Percentiles rank a stretch among this genome's conserved stretches.
These are phyloP conservation scores for Stentor roeselii DNA, from an alignment of 73 alveolate genomes.

Conservation along the genomic window DNA sequence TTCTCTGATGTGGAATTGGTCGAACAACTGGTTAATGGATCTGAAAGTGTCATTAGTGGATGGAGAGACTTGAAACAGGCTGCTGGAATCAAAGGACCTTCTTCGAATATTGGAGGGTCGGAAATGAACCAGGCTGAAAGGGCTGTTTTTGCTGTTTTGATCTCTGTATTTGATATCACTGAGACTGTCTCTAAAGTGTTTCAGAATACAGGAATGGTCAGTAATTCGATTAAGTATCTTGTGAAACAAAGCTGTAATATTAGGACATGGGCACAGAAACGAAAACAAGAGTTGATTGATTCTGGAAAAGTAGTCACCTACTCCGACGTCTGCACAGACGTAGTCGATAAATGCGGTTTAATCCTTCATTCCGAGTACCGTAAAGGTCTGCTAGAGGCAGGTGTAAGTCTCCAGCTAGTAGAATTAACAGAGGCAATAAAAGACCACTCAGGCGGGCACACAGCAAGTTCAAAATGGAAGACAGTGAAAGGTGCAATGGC, in stretches of 20 bases:
- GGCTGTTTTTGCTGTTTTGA: conserved; percentile 23
- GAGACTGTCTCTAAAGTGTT: background rate
- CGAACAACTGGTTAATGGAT: background rate
- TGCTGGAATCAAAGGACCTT: background rate
- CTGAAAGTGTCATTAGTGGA: background rate
- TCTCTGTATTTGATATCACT: background rate
- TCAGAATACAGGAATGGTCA: background rate
- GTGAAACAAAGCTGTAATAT: background rate
- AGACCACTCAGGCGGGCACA: conserved; percentile 14
- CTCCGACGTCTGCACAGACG: background rate
- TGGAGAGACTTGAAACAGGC: conserved; percentile 8
- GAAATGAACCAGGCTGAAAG: conserved; percentile 25
- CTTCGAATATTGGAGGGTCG: background rate
- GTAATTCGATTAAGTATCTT: background rate
- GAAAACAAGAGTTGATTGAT: conserved; percentile 10
- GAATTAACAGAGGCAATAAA: background rate
- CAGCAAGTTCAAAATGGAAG: conserved; percentile 13
- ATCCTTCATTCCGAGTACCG: background rate
- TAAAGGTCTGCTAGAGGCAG: background rate
- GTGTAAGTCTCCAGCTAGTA: background rate
- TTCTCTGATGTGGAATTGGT: background rate
- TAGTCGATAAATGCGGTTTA: background rate
- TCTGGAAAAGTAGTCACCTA: background rate
- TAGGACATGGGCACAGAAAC: conserved; percentile 15
- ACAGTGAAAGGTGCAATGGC: conserved; percentile 20